Evolutionary conservation across 306 rosid genomes (phyloP).

Genomic region (Erythrophleum fordii): DNA sequence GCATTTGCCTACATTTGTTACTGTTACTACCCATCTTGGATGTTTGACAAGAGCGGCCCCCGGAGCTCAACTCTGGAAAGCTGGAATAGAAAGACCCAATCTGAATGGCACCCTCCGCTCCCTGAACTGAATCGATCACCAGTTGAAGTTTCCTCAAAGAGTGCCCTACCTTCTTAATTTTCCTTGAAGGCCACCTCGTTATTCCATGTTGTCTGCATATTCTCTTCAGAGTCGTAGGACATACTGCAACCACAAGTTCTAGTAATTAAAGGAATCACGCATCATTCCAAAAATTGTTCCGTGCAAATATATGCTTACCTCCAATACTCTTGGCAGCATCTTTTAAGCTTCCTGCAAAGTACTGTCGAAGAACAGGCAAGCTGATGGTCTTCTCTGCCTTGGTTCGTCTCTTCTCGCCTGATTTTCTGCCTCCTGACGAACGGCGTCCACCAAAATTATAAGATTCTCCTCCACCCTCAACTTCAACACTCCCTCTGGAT

Average conservation of each 20-base stretch:
- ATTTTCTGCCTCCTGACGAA: no score
- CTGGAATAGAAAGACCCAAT: slow-evolving; percentile 40
- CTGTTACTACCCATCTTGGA: no score
- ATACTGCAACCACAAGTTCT: slow-evolving; percentile 29
- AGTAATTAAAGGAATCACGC: no score
- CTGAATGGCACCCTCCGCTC: slow-evolving; percentile 47
- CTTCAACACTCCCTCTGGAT: no score
- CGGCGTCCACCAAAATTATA: no score
- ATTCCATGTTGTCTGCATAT: slow-evolving; percentile 55
- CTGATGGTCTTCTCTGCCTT: no score
- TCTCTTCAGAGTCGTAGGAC: slow-evolving; percentile 49
- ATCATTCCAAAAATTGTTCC: no score
- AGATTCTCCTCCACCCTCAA: no score
- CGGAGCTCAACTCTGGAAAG: slow-evolving; percentile 43
- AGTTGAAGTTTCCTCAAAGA: slow-evolving; percentile 46
- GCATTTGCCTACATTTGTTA: no score
- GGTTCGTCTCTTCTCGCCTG: no score
- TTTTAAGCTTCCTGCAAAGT: slow-evolving; percentile 45
- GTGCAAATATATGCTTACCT: not conserved
- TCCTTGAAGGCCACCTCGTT: slow-evolving; percentile 47
- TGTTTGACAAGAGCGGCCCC: no score
- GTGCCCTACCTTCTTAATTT: slow-evolving; percentile 50
- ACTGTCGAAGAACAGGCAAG: not conserved
- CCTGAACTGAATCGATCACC: slow-evolving; percentile 47
- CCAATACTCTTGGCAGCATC: slow-evolving; percentile 53